Base-by-base conservation (phyloP, 179 eudicot genomes). In the Silene noctiflora region DNA sequence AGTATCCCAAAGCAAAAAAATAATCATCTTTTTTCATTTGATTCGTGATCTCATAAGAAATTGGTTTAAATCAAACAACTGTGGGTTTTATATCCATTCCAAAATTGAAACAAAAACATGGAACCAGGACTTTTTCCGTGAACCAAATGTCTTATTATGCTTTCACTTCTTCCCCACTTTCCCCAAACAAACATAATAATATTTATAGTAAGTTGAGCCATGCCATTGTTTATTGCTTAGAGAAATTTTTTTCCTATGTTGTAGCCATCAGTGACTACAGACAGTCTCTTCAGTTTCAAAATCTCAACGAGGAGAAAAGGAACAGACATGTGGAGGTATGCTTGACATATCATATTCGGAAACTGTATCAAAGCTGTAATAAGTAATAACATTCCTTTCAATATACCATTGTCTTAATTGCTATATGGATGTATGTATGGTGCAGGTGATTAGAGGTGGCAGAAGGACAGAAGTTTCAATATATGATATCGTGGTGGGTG, bases 401-500 rank as follows among this genome's bases (percentile, higher is more conserved):
- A 0, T 44, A 75, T 56, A 61, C 19, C n/a, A 55, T 39, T 64
- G 72, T 69, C 17, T 67, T 31, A 39, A 68, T 42, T 42, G 56
- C 35, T 31, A 33, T 73, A 10, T 76, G 22, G 60, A 31, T 31
- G 12, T 73, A 10, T 76, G 22, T 17, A 4, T 66, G 21, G 1
- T 19, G 62, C 87, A 94, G 98, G 94, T 92, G 72, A 83, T 85
- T 71, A 86, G 98, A 85, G 90, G 89, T 70, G 97, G 97, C 56
- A 81, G 98, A 76, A 85, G 98, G 83, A 66, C 83, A 14, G 82
- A 77, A 79, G 74, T 86, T 64, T 94, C 98, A 51, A 94, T 94
- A 77, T 94, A 88, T 88, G 98, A 94, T 63, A 80, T 94, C 69
- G 96, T 94, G 80, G 97, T 92, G 74, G 98, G 98, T 25, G 97